Conservation (phyloP, 1,139 yeast species). For the Yamadazyma atmosphaerica region DNA sequence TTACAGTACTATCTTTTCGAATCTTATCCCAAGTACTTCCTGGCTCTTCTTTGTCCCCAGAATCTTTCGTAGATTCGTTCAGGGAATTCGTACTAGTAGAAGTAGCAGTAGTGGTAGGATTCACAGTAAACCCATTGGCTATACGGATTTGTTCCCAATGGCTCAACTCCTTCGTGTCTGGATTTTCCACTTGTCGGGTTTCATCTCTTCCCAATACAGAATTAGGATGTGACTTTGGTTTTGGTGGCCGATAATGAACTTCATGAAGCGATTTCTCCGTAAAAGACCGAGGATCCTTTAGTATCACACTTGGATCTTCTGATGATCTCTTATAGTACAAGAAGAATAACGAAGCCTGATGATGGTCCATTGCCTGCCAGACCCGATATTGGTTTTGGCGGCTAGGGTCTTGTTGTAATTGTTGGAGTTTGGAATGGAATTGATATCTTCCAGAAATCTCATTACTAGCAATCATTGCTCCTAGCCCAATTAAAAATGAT, state of each 20-base stretch:
- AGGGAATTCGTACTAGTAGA: background rate
- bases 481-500: constrained; percentile 34
- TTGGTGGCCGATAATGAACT: constrained; percentile 27
- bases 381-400: constrained; percentile 24
- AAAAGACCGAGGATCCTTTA: constrained; percentile 38
- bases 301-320: constrained; percentile 33
- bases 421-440: constrained; percentile 20
- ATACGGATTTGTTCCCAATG: constrained; percentile 36
- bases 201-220: constrained; percentile 12
- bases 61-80: background rate
- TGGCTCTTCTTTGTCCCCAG: background rate
- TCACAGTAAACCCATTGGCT: constrained; percentile 26
- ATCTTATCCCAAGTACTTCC: constrained; percentile 9
- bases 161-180: constrained; percentile 12
- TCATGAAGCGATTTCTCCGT: constrained; percentile 26
- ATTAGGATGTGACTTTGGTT: constrained; percentile 2
- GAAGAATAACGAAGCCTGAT: constrained; percentile 36
- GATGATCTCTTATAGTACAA: constrained; percentile 36
- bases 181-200: constrained; percentile 8
- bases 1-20: constrained; percentile 4
- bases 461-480: constrained; percentile 26
- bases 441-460: constrained; percentile 26
- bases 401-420: constrained; percentile 13
- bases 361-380: constrained; percentile 42
- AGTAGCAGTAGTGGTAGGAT: background rate